A percentile compares a stretch with the other conserved stretches of the same genome.
Evolutionary conservation across 78 protist species (phyloP).

Genomic region (Emiliania huxleyi): DNA sequence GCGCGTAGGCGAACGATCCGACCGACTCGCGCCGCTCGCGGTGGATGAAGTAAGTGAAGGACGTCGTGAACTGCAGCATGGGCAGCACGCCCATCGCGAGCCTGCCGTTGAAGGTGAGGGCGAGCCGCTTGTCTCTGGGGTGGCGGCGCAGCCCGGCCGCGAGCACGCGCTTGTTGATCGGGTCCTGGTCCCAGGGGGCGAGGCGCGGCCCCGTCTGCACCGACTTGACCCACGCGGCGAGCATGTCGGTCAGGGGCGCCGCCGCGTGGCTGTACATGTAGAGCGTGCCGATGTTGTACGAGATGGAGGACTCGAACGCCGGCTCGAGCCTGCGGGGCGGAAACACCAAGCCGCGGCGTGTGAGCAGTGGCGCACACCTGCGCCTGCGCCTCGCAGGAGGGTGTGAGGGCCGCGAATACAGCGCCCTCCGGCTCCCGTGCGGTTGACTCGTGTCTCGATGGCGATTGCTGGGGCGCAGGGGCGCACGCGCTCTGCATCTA

Average conservation of each 20-base stretch:
- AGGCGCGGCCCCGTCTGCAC: not conserved
- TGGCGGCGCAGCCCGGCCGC: not conserved
- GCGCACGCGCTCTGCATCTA: too few species aligned
- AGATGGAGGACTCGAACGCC: not conserved
- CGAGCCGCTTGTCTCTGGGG: not conserved
- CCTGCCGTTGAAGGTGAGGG: not conserved
- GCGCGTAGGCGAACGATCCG: not conserved
- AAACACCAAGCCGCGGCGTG: too few species aligned
- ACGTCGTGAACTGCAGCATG: constrained; percentile 10
- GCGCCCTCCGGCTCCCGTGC: too few species aligned
- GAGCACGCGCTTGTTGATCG: constrained; percentile 12
- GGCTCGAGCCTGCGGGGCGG: too few species aligned
- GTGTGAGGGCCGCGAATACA: too few species aligned
- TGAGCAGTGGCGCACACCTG: too few species aligned
- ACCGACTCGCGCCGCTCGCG: not conserved
- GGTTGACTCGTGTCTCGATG: too few species aligned
- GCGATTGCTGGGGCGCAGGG: too few species aligned
- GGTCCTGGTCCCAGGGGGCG: not conserved
- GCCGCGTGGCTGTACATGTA: not conserved
- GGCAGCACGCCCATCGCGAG: constrained; percentile 17
- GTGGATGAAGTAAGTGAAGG: not conserved
- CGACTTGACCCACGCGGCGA: not conserved
- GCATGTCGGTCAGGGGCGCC: not conserved
- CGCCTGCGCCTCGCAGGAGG: too few species aligned
- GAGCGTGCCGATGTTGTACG: not conserved